Conservation (phyloP, 1,284 basidiomycete species). For the Heterobasidion annosum region DNA sequence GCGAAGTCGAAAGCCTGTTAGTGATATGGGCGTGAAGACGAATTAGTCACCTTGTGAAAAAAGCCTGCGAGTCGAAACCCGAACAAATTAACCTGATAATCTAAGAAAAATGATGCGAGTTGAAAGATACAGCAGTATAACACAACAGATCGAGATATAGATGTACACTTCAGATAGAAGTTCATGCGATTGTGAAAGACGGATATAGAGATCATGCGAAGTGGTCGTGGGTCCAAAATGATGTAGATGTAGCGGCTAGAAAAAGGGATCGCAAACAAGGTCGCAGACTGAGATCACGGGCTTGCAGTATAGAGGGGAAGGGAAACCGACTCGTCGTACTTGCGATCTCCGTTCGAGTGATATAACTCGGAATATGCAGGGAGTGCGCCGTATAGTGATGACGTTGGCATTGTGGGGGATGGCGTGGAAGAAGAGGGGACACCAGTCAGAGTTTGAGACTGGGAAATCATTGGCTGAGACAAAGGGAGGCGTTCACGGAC, state of each 20-base stretch:
- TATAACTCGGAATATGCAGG: slow-evolving; percentile 74
- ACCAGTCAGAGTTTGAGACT: not conserved
- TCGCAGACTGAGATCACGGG: too few species aligned
- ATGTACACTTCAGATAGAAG: not conserved
- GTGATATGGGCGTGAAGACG: too few species aligned
- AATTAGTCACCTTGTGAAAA: too few species aligned
- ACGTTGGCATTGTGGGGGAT: not conserved
- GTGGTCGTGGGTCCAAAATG: too few species aligned
- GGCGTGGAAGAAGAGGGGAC: not conserved
- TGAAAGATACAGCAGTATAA: not conserved
- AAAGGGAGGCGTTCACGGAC: slow-evolving; percentile 18
- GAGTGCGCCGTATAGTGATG: slow-evolving; percentile 25
- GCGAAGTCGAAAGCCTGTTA: too few species aligned
- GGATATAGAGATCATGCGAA: too few species aligned
- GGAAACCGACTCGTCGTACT: slow-evolving; percentile 56
- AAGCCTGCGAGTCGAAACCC: not conserved
- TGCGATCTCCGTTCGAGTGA: slow-evolving; percentile 60
- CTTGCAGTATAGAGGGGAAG: slow-evolving; percentile 47
- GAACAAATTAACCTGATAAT: not conserved
- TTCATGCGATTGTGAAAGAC: not conserved
- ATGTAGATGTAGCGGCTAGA: not conserved
- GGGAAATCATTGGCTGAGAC: not conserved
- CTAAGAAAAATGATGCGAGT: not conserved
- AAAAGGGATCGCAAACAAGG: not conserved
- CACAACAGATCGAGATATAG: not conserved